A percentile compares a stretch with the other conserved stretches of the same genome.
Evolutionary conservation across 306 rosid genomes (phyloP).

Genomic region (Quercus dentata): DNA sequence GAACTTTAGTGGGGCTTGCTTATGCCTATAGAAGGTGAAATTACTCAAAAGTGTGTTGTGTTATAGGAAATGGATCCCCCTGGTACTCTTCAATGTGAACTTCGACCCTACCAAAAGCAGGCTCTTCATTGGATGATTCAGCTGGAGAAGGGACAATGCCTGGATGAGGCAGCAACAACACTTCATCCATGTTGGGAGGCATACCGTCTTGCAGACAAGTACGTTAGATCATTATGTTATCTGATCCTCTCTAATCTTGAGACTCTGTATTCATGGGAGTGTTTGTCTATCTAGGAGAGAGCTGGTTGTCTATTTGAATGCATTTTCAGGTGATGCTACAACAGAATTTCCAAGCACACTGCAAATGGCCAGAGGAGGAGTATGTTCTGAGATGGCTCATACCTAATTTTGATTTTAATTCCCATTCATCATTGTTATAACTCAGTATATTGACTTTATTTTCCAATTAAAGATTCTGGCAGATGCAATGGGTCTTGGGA

Average conservation of each 20-base stretch:
- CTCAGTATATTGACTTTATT: conserved; percentile 26
- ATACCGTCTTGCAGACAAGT: conserved; percentile 78
- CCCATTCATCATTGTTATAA: not conserved
- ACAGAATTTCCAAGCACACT: conserved; percentile 92
- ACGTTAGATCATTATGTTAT: conserved; percentile 22
- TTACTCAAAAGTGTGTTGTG: conserved; percentile 17
- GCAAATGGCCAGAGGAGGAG: conserved; percentile 95
- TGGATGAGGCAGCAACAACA: conserved; percentile 64
- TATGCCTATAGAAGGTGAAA: conserved; percentile 16
- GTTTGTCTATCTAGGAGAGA: conserved; percentile 58
- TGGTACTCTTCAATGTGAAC: conserved; percentile 64
- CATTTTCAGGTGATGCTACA: conserved; percentile 91
- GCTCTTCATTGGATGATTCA: conserved; percentile 91
- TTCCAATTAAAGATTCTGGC: conserved; percentile 77
- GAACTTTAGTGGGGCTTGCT: conserved; percentile 14
- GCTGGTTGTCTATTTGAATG: conserved; percentile 67
- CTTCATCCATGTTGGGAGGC: conserved; percentile 99
- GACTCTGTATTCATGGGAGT: conserved; percentile 18
- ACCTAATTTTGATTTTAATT: conserved; percentile 8
- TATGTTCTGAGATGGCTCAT: conserved; percentile 42
- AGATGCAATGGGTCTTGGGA: conserved; percentile 98
- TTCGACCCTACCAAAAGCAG: conserved; percentile 89
- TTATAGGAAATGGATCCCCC: conserved; percentile 91
- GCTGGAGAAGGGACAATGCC: conserved; percentile 71
- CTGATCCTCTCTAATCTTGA: not conserved